Conservation (phyloP, 768 basidiomycete species). For the Tephrocybe sp. region DNA sequence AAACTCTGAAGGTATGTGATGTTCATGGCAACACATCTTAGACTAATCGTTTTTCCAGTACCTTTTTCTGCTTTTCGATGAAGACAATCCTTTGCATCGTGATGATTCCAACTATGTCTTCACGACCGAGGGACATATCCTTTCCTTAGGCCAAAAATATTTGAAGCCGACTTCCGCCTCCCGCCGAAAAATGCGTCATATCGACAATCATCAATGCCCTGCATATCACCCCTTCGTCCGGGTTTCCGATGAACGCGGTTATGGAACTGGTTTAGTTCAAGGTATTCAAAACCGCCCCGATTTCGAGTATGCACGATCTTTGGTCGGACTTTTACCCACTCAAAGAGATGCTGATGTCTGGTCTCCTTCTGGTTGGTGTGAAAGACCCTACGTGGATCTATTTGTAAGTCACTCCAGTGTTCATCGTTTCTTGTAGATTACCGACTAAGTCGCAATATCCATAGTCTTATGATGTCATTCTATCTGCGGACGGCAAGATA, state of each 20-base stretch:
- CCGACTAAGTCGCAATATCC: not conserved
- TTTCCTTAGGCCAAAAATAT: conserved; percentile 59
- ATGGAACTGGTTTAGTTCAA: conserved; percentile 50
- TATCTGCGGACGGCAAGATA: conserved; percentile 57
- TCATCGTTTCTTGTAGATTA: not conserved
- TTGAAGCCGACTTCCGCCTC: conserved; percentile 58
- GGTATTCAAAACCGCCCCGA: conserved; percentile 77
- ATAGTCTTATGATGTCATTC: conserved; percentile 81
- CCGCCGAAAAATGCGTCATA: conserved; percentile 59
- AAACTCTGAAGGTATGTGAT: conserved; percentile 76
- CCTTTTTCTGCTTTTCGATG: conserved; percentile 90
- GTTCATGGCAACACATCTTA: not conserved
- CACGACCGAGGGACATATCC: conserved; percentile 93
- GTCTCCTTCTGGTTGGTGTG: conserved; percentile 76
- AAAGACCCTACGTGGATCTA: conserved; percentile 61
- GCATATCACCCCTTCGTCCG: conserved; percentile 53
- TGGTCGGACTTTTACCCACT: conserved; percentile 57
- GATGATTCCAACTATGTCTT: conserved; percentile 89
- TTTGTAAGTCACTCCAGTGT: conserved; percentile 53
- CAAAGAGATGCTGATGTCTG: conserved; percentile 56
- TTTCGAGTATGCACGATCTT: conserved; percentile 74
- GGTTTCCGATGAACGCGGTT: conserved; percentile 28
- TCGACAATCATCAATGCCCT: conserved; percentile 75
- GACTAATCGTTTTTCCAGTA: conserved; percentile 52
- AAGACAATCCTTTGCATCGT: conserved; percentile 69